Evolutionary conservation across 2,329 filamentous ascomycete species (phyloP).

Genomic region (Dendrostoma leiphaemia): DNA sequence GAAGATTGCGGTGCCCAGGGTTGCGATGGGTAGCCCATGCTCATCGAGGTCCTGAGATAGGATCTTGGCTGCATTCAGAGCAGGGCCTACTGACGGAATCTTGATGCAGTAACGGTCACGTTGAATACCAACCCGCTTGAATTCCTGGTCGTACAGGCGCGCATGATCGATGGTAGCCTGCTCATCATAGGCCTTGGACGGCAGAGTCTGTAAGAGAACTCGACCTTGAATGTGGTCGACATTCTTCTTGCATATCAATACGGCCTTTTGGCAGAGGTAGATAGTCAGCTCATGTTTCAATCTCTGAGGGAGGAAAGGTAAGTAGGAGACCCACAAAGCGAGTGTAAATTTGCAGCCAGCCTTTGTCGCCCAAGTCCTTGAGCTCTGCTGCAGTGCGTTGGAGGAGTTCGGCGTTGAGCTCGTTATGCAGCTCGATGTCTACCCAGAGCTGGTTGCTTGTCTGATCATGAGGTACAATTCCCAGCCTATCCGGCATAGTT

Average conservation of each 20-base stretch:
- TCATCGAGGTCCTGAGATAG: slow-evolving; percentile 33
- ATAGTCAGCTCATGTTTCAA: background rate
- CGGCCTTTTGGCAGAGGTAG: slow-evolving; percentile 29
- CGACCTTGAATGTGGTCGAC: slow-evolving; percentile 44
- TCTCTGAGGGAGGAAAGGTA: too few species aligned
- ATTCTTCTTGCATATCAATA: slow-evolving; percentile 45
- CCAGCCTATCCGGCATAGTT: slow-evolving; percentile 31
- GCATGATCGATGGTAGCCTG: slow-evolving; percentile 44
- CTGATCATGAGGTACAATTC: slow-evolving; percentile 43
- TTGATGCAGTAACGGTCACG: slow-evolving; percentile 50
- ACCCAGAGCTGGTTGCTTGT: slow-evolving; percentile 51
- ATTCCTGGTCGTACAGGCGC: slow-evolving; percentile 44
- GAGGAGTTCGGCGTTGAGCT: slow-evolving; percentile 42
- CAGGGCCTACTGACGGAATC: slow-evolving; percentile 47
- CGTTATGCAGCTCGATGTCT: slow-evolving; percentile 42
- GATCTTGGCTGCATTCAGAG: slow-evolving; percentile 41
- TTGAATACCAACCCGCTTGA: slow-evolving; percentile 41
- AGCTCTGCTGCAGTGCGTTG: slow-evolving; percentile 39
- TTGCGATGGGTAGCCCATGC: slow-evolving; percentile 36
- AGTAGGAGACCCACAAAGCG: slow-evolving; percentile 33
- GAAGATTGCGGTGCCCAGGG: slow-evolving; percentile 46
- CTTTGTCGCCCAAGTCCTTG: slow-evolving; percentile 37
- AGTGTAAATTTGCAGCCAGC: slow-evolving; percentile 48
- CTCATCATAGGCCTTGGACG: slow-evolving; percentile 44
- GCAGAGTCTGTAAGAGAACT: slow-evolving; percentile 46